Conservation (phyloP, 768 basidiomycete species). For the Polyporus arcularius region DNA sequence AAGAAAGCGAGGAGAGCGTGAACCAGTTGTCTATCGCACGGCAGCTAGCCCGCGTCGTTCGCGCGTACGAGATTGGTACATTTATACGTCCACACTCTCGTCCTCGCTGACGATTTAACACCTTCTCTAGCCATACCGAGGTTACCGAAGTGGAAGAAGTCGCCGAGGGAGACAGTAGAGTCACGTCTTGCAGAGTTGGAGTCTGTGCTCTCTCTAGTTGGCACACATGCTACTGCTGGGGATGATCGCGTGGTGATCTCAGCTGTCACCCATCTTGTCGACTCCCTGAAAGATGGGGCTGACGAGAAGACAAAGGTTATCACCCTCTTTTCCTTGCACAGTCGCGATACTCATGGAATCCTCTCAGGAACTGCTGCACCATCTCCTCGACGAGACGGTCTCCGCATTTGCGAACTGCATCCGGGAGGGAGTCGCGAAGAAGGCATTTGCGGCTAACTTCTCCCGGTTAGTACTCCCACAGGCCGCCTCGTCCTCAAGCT, state of each 20-base stretch:
- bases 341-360: neutral
- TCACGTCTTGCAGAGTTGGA: constrained; percentile 23
- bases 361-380: constrained; percentile 13
- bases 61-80: constrained; percentile 25
- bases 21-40: neutral
- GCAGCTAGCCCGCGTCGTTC: constrained; percentile 28
- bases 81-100: neutral
- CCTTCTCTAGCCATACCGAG: constrained; percentile 27
- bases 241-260: constrained; percentile 10
- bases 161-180: constrained; percentile 12
- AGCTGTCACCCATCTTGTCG: constrained; percentile 4
- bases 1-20: constrained; percentile 24
- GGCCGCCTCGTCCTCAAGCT: neutral
- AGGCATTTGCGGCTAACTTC: constrained; percentile 23
- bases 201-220: constrained; percentile 1
- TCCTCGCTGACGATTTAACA: no score
- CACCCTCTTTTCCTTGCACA: neutral
- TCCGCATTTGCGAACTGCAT: constrained; percentile 13
- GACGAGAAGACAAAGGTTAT: constrained; percentile 8
- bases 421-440: constrained; percentile 11
- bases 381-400: constrained; percentile 6
- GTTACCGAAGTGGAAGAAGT: constrained; percentile 20
- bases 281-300: neutral
- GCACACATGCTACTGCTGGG: constrained; percentile 4
- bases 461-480: constrained; percentile 20